These are phyloP conservation scores for Aspergillus sclerotiicarbonarius DNA, from an alignment of 495 filamentous ascomycete species.

Conservation along the genomic window DNA sequence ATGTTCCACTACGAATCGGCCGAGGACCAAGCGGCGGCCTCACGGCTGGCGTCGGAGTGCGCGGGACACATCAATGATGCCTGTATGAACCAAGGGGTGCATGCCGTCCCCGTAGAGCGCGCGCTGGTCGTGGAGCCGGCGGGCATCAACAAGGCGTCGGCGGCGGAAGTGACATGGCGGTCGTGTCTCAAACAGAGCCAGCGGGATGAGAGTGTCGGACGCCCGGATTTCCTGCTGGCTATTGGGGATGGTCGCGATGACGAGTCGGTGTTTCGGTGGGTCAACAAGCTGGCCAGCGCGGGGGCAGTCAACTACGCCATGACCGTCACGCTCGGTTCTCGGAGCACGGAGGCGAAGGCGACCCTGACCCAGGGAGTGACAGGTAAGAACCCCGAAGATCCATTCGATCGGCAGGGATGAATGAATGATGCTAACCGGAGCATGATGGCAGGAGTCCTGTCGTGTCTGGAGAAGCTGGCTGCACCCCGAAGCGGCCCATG, in stretches of 20 bases:
- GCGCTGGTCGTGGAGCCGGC: slow-evolving; percentile 77
- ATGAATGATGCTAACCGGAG: slow-evolving; percentile 6
- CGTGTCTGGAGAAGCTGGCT: slow-evolving; percentile 12
- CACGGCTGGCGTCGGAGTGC: slow-evolving; percentile 77
- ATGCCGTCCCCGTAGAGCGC: slow-evolving; percentile 76
- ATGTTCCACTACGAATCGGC: slow-evolving; percentile 84
- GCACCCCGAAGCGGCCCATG: neutral
- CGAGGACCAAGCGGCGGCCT: slow-evolving; percentile 69
- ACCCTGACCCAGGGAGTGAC: slow-evolving; percentile 88
- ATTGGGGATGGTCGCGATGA: slow-evolving; percentile 88
- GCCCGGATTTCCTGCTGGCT: slow-evolving; percentile 79
- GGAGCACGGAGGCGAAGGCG: slow-evolving; percentile 82
- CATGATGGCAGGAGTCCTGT: slow-evolving; percentile 11
- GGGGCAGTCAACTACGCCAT: slow-evolving; percentile 63
- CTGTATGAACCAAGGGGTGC: slow-evolving; percentile 75
- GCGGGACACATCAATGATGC: slow-evolving; percentile 92
- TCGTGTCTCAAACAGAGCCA: slow-evolving; percentile 42
- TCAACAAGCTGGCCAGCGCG: slow-evolving; percentile 63
- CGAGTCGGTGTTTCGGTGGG: slow-evolving; percentile 90
- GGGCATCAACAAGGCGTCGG: slow-evolving; percentile 80
- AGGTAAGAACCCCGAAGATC: slow-evolving; percentile 42
- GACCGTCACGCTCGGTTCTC: slow-evolving; percentile 77
- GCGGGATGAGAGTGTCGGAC: slow-evolving; percentile 33
- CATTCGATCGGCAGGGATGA: neutral
- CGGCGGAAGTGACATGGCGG: slow-evolving; percentile 65